Evolutionary conservation across 1,284 basidiomycete species (phyloP), one percentile per base, ranked within the genome.

Genomic region (Irpex sp.): DNA sequence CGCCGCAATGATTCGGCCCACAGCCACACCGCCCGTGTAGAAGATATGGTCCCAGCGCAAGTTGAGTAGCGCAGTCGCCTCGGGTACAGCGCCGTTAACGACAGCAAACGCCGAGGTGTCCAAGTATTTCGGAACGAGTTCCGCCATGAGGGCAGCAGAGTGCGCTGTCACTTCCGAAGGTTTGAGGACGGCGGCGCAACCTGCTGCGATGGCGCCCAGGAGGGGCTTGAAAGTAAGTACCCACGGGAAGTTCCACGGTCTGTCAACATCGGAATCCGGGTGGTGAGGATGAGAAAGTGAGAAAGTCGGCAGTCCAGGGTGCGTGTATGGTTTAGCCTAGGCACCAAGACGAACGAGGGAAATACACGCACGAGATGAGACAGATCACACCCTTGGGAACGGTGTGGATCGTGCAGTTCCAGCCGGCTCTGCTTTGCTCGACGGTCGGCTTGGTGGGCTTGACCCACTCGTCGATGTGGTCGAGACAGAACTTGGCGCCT

Each of bases 31-130:
- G 67, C 83, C 83, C 2, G 84, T 86, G 66, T 83, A 87, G 59
- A 89, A 70, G 65, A 89, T 89, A 67, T 94, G 93, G 67, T 89
- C 94, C 92, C 93, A 97, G 61, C 83, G 84, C 54, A 91, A 79
- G 66, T 92, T 87, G 9, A 96, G 80, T 4, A 94, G 73, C 77
- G 81, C 87, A 50, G 87, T 72, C 3, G 82, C 79, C 68, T 89
- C 82, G n/a, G 78, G 74, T 0, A 85, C 79, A 7, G 72, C 83
- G 15, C 89, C 89, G 64, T 86, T 82, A 49, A 90, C 81, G 60
- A 90, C 75, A 0, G 65, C 71, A 61, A 77, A 83, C 13, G 76
- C 73, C 15, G 69, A 68, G 1, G 79, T 70, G 71, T 91, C 88
- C 58, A 91, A 82, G 69, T 92, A 91, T 68, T 81, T 80, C 13